Percentiles rank a stretch among this genome's conserved stretches.
Conservation (phyloP, 306 rosid species). For the Leucaena leucocephala region DNA sequence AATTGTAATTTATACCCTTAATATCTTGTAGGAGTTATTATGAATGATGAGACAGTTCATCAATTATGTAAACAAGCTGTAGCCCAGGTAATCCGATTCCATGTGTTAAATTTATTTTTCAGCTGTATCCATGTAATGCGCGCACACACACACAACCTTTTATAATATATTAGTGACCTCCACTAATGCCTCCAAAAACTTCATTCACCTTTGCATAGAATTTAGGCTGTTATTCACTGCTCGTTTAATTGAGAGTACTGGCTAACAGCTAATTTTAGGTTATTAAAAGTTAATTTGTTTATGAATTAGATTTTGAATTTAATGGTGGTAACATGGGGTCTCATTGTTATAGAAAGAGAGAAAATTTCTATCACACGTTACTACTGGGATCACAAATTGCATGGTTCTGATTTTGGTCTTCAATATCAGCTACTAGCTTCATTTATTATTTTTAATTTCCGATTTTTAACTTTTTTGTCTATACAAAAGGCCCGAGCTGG, state of each 20-base stretch:
- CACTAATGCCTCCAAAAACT: conserved; percentile 18
- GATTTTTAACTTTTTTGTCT: conserved; percentile 8
- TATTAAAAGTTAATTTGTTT: conserved; percentile 5
- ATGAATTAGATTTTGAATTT: conserved; percentile 12
- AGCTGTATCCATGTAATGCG: conserved; percentile 4
- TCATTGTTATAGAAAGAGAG: not conserved
- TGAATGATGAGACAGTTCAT: conserved; percentile 96
- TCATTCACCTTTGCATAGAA: conserved; percentile 9
- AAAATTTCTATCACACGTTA: not conserved
- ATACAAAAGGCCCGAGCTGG: conserved; percentile 84
- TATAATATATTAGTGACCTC: conserved; percentile 9
- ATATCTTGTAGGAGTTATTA: conserved; percentile 75
- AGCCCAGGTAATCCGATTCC: conserved; percentile 75
- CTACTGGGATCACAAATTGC: conserved; percentile 17
- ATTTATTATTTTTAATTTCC: conserved; percentile 1
- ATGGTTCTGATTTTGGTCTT: conserved; percentile 21
- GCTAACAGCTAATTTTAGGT: not conserved
- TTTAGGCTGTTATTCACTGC: not conserved
- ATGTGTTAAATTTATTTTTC: conserved; percentile 19
- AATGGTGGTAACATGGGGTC: not conserved
- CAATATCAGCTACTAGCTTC: conserved; percentile 7
- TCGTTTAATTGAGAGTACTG: no score
- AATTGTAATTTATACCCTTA: conserved; percentile 37
- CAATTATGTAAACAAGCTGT: conserved; percentile 95
- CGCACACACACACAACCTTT: not conserved